Base-by-base conservation (phyloP, 306 rosid genomes). In the Vigna unguiculata region DNA sequence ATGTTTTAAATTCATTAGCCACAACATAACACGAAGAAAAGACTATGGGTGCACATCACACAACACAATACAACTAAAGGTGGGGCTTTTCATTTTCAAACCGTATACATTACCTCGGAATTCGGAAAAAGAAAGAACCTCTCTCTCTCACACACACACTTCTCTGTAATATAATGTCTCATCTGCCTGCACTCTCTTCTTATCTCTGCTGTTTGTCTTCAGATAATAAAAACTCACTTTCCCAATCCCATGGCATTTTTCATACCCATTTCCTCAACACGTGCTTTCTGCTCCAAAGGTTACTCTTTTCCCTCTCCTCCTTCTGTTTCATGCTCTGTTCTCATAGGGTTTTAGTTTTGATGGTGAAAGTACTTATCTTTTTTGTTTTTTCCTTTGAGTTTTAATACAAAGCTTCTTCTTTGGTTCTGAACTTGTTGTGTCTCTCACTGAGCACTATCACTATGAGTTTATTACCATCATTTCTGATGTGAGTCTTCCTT, bases 61-160 rank as follows among this genome's bases (percentile, higher is more conserved):
- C 58, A 67, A 24, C 74, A 69, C 30, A 49, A 12, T 3, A 55
- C 46, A 43, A 57, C 21, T 38, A 28, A 34, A 21, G 76, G 77
- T 72, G 77, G 62, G 84, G 36, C 69, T 74, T 74, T 83, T 83
- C 83, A 63, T 80, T 83, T 86, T 86, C 82, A 74, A 74, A 78
- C 83, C 74, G 57, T 74, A 52, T 58, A 75, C 74, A 41, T 41
- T 41, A 62, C 87, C 87, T 86, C 80, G 85, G 32, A 74, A 77
- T 74, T 41, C 85, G 85, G 2, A 53, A 66, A 60, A 32, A 34
- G 12, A 38, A 59, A 12, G 52, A 78, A 28, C 20, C 11, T 72
- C 77, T 48, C 78, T 36, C 52, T 67, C 40, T 41, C 46, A 10
- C 48, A 43, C 15, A 12, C 48, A 12, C 49, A 66, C 77, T 49